Evolutionary conservation across 768 basidiomycete species (phyloP).

Genomic region (Tephrocybe rancida): DNA sequence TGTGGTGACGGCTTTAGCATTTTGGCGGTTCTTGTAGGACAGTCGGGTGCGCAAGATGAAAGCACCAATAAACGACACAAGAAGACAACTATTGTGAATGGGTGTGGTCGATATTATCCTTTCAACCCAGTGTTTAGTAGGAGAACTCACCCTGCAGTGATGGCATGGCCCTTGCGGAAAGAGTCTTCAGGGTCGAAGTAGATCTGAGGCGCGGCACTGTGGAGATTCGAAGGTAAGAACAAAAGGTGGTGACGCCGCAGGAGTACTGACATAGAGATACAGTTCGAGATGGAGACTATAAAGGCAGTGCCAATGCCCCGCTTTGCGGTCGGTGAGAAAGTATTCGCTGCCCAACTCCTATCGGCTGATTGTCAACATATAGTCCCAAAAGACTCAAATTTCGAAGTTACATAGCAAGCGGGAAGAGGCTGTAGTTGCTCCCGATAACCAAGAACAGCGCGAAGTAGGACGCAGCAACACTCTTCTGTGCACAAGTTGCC

Average conservation of each 20-base stretch:
- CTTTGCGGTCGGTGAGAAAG: constrained; percentile 57
- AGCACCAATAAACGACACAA: constrained; percentile 40
- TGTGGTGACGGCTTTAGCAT: constrained; percentile 25
- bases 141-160: constrained; percentile 46
- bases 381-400: background rate
- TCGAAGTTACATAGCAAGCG: constrained; percentile 50
- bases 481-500: constrained; percentile 47
- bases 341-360: constrained; percentile 60
- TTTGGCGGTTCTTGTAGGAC: constrained; percentile 34
- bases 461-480: constrained; percentile 53
- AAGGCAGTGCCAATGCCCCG: constrained; percentile 59
- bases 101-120: background rate
- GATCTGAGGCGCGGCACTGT: constrained; percentile 54
- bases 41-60: constrained; percentile 46
- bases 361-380: background rate
- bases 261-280: constrained; percentile 48
- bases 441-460: constrained; percentile 56
- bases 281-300: constrained; percentile 60
- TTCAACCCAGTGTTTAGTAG: background rate
- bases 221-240: background rate
- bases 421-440: constrained; percentile 55
- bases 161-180: constrained; percentile 55
- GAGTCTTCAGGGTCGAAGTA: constrained; percentile 53
- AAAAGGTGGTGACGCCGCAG: background rate
- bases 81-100: constrained; percentile 37